phyloP scores from a whole-genome alignment of 2,329 filamentous ascomycete genomes.

The Raffaelea albimanens region DNA sequence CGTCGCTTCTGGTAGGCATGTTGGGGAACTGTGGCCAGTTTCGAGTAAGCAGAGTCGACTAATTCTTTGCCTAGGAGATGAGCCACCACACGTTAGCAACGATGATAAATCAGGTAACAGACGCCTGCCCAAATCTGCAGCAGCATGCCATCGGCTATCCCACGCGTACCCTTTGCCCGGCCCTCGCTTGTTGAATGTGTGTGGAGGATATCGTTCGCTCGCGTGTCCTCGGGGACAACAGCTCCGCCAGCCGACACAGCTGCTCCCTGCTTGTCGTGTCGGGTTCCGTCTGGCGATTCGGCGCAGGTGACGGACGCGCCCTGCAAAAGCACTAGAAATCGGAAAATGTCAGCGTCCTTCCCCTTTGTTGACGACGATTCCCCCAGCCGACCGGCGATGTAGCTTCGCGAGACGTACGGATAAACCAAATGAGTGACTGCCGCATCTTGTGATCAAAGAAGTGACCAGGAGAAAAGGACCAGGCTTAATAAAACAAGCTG shows the following conservation, averaged over 20 bases:
- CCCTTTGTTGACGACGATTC: not conserved
- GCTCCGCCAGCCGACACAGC: not conserved
- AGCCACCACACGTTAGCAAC: slow-evolving; percentile 1
- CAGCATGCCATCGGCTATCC: slow-evolving; percentile 1
- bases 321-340: slow-evolving; percentile 14
- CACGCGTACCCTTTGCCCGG: not conserved
- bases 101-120: no score
- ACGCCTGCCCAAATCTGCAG: no score
- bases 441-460: slow-evolving; percentile 7
- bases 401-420: slow-evolving; percentile 8
- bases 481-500: no score
- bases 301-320: slow-evolving; percentile 7
- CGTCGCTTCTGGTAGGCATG: slow-evolving; percentile 32
- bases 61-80: slow-evolving; percentile 37
- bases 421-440: slow-evolving; percentile 9
- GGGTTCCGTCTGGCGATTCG: slow-evolving; percentile 1
- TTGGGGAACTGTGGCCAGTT: slow-evolving; percentile 40
- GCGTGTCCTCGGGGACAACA: not conserved
- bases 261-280: not conserved
- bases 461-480: no score
- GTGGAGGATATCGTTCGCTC: slow-evolving; percentile 5
- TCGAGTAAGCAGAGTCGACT: slow-evolving; percentile 40
- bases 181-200: not conserved
- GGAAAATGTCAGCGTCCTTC: not conserved
- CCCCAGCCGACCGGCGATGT: not conserved